Conservation (phyloP, 345 rosid species). For the Eucalyptus polyanthemos region DNA sequence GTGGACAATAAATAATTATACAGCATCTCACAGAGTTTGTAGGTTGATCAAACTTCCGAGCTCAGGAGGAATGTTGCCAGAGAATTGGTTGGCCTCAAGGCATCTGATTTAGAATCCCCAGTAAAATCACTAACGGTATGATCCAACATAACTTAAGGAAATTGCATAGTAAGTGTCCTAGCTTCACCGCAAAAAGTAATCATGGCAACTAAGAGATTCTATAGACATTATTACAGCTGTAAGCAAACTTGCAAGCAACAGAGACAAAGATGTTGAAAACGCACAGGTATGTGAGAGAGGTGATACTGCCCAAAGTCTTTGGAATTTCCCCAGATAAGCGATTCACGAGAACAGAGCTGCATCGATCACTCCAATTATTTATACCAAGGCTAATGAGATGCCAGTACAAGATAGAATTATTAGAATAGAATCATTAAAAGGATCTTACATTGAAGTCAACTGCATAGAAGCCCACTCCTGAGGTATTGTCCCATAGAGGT, state of each 20-base stretch:
- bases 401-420: background rate
- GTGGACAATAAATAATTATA: background rate
- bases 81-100: constrained; percentile 33
- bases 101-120: constrained; percentile 3
- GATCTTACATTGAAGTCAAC: constrained; percentile 13
- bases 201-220: background rate
- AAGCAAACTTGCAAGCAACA: no score
- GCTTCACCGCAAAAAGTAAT: background rate
- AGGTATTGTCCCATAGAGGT: constrained; percentile 31
- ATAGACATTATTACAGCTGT: background rate
- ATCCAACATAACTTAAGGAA: background rate
- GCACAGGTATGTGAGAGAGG: constrained; percentile 24
- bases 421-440: background rate
- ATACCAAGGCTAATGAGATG: background rate
- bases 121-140: background rate
- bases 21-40: constrained; percentile 22
- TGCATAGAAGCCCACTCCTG: constrained; percentile 26
- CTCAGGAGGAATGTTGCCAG: constrained; percentile 27
- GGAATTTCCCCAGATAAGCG: constrained; percentile 32
- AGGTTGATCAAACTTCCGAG: constrained; percentile 30
- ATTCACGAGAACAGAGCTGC: constrained; percentile 30
- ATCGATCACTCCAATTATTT: background rate
- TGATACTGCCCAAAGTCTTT: constrained; percentile 18
- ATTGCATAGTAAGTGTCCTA: background rate
- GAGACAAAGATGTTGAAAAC: background rate